Percentiles rank a stretch among this genome's conserved stretches.
These are phyloP conservation scores for Seiridium unicorne DNA, from an alignment of 2,329 filamentous ascomycete genomes.

Conservation along the genomic window DNA sequence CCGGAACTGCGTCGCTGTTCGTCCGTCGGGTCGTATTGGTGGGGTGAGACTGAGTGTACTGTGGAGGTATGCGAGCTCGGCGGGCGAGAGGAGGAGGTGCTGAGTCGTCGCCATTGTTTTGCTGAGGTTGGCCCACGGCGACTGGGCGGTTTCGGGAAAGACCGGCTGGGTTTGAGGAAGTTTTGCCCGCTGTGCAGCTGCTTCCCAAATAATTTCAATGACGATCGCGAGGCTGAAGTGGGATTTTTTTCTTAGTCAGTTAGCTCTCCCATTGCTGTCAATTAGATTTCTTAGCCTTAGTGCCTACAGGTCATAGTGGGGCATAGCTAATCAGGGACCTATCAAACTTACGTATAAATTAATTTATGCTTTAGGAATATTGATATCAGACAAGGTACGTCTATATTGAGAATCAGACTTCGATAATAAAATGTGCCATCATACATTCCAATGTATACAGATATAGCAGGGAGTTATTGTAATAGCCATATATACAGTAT, in stretches of 20 bases:
- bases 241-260: constrained; percentile 22
- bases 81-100: constrained; percentile 80
- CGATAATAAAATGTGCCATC: too few relatives aligned
- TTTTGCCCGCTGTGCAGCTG: not conserved
- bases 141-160: not conserved
- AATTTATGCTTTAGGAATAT: too few relatives aligned
- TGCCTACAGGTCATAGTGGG: not conserved
- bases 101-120: constrained; percentile 59
- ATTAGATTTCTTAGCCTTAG: not conserved
- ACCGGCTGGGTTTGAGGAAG: not conserved
- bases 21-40: constrained; percentile 87
- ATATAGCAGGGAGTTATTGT: too few relatives aligned
- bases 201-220: not conserved
- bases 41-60: constrained; percentile 77
- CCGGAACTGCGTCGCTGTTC: constrained; percentile 81
- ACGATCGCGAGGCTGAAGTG: constrained; percentile 15
- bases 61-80: constrained; percentile 95
- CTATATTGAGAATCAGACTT: too few relatives aligned
- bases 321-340: too few relatives aligned
- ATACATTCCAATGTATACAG: too few relatives aligned
- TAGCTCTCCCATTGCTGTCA: too few relatives aligned
- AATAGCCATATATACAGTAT: too few relatives aligned
- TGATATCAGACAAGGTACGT: too few relatives aligned
- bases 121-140: not conserved
- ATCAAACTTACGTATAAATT: too few relatives aligned